phyloP scores from a whole-genome alignment of 2,329 filamentous ascomycete genomes.

The Penicillium oxalicum region DNA sequence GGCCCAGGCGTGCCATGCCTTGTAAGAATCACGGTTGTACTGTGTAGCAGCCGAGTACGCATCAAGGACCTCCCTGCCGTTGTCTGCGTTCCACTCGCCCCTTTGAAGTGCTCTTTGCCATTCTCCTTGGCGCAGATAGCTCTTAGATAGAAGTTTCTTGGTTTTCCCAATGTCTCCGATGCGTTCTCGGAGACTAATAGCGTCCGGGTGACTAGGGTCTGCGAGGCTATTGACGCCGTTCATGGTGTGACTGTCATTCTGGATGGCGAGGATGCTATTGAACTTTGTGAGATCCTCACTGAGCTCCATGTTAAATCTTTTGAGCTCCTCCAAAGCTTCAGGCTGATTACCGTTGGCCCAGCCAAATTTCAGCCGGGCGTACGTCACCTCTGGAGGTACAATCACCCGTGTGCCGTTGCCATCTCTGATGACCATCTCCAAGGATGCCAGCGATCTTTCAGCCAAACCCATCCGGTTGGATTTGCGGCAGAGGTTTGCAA shows the following conservation, averaged over 20 bases:
- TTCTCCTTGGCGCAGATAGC: conserved; percentile 91
- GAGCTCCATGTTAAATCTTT: conserved; percentile 56
- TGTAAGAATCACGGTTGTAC: conserved; percentile 95
- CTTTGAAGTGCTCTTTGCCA: conserved; percentile 85
- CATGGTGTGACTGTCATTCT: conserved; percentile 36
- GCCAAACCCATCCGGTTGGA: conserved; percentile 89
- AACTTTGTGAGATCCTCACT: conserved; percentile 52
- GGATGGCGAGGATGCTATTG: conserved; percentile 37
- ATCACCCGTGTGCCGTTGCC: conserved; percentile 36
- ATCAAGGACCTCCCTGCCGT: conserved; percentile 80
- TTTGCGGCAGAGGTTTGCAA: conserved; percentile 95
- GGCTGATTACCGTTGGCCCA: conserved; percentile 77
- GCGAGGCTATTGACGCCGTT: conserved; percentile 46
- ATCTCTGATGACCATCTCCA: conserved; percentile 65
- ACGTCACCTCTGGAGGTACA: conserved; percentile 70
- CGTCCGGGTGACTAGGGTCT: conserved; percentile 37
- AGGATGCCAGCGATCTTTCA: conserved; percentile 85
- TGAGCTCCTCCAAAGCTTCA: conserved; percentile 54
- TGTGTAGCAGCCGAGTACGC: conserved; percentile 88
- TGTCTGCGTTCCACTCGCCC: conserved; percentile 81
- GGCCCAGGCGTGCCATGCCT: conserved; percentile 99
- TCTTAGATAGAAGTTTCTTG: conserved; percentile 77
- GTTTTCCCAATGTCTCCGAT: conserved; percentile 51
- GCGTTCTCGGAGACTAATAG: conserved; percentile 34
- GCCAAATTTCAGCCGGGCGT: conserved; percentile 94